phyloP scores from a whole-genome alignment of 2,329 filamentous ascomycete genomes.

The Uncinocarpus reesii region DNA sequence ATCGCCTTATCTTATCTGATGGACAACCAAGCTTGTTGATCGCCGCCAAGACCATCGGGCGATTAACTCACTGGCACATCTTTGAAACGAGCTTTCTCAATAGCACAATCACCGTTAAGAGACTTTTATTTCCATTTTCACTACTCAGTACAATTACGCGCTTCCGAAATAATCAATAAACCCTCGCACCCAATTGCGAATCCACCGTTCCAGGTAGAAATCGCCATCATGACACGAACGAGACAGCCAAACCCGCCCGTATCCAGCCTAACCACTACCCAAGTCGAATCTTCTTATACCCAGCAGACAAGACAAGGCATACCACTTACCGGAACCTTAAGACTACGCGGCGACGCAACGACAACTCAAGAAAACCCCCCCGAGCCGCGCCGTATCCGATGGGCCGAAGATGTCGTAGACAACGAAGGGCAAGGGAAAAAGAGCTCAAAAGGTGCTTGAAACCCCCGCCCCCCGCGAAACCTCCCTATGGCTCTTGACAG shows the following conservation, averaged over 20 bases:
- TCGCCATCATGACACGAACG: slow-evolving; percentile 1
- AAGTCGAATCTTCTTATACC: not conserved
- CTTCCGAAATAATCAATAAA: not conserved
- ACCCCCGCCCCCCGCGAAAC: too few species aligned
- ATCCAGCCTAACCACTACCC: not conserved
- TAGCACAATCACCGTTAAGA: too few species aligned
- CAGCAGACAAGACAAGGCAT: slow-evolving; percentile 1
- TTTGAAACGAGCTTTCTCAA: too few species aligned
- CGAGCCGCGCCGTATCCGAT: slow-evolving; percentile 55
- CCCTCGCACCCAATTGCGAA: not conserved
- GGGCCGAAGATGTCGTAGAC: slow-evolving; percentile 87
- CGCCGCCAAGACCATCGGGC: not conserved
- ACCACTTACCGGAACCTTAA: slow-evolving; percentile 14
- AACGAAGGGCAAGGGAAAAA: slow-evolving; percentile 93
- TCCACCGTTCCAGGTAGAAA: not conserved
- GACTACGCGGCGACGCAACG: slow-evolving; percentile 14
- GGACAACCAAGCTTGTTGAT: not conserved
- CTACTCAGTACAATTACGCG: too few species aligned
- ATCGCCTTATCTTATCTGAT: not conserved
- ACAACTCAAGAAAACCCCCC: not conserved
- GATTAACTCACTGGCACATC: not conserved
- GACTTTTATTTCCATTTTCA: not conserved
- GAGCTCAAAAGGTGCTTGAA: slow-evolving; percentile 88
- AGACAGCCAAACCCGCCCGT: not conserved
- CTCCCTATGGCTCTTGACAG: not conserved